Evolutionary conservation across 495 filamentous ascomycete genomes (phyloP).

Genomic region (Annulohypoxylon maeteangense): DNA sequence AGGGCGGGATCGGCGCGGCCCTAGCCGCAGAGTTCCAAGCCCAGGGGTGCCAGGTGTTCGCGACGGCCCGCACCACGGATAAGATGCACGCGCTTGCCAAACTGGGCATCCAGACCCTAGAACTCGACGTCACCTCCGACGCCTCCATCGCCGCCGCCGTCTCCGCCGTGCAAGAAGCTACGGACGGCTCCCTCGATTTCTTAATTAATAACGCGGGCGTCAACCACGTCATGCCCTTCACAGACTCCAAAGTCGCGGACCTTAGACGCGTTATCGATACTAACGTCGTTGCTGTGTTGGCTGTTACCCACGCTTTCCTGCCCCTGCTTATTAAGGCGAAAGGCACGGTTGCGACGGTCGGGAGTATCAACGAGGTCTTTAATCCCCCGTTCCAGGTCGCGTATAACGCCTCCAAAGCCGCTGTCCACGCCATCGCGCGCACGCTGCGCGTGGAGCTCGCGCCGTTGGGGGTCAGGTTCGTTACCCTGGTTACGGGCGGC

Average conservation of each 20-base stretch:
- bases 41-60: conserved; percentile 64
- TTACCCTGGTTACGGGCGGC: conserved; percentile 47
- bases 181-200: conserved; percentile 52
- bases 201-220: conserved; percentile 68
- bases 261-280: conserved; percentile 60
- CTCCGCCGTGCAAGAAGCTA: conserved; percentile 26
- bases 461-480: conserved; percentile 59
- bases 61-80: conserved; percentile 60
- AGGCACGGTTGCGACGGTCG: conserved; percentile 62
- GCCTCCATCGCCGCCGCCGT: conserved; percentile 54
- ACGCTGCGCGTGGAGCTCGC: conserved; percentile 64
- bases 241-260: conserved; percentile 59
- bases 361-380: conserved; percentile 60
- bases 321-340: conserved; percentile 59
- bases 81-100: conserved; percentile 54
- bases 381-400: conserved; percentile 55
- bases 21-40: conserved; percentile 63
- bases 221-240: conserved; percentile 55
- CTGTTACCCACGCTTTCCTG: conserved; percentile 65
- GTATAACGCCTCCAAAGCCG: conserved; percentile 67
- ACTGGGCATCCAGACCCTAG: conserved; percentile 57
- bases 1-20: conserved; percentile 65
- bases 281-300: conserved; percentile 65
- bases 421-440: conserved; percentile 54
- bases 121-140: conserved; percentile 60